phyloP scores from a whole-genome alignment of 2,329 filamentous ascomycete genomes.

The Colletotrichum cuscutae region DNA sequence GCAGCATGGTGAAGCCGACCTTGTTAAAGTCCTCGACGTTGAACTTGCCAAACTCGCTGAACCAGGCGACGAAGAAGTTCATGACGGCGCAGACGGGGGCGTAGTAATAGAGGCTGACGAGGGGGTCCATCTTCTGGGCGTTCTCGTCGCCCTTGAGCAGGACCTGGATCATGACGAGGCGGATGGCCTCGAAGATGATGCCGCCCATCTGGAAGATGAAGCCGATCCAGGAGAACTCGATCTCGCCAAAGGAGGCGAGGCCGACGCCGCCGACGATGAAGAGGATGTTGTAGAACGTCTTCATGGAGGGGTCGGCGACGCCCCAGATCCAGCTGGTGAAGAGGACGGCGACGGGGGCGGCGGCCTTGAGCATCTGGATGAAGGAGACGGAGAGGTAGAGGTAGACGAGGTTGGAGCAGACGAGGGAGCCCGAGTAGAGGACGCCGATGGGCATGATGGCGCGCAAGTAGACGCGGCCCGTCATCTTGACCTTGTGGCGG shows the following conservation, averaged over 20 bases:
- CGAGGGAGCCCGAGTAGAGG: slow-evolving; percentile 72
- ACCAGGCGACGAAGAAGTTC: slow-evolving; percentile 77
- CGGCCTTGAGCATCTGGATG: slow-evolving; percentile 78
- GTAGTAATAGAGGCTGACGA: slow-evolving; percentile 91
- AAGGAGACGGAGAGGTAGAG: slow-evolving; percentile 75
- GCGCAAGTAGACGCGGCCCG: slow-evolving; percentile 67
- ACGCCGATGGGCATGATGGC: slow-evolving; percentile 74
- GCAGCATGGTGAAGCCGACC: slow-evolving; percentile 72
- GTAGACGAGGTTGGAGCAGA: slow-evolving; percentile 75
- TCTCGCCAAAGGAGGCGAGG: slow-evolving; percentile 69
- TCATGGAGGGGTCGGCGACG: slow-evolving; percentile 57
- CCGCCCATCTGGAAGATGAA: slow-evolving; percentile 79
- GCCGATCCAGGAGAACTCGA: slow-evolving; percentile 73
- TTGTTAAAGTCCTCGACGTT: slow-evolving; percentile 72
- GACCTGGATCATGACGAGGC: slow-evolving; percentile 87
- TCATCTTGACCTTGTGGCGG: slow-evolving; percentile 70
- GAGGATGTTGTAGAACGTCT: slow-evolving; percentile 58
- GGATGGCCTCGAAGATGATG: slow-evolving; percentile 82
- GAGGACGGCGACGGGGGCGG: slow-evolving; percentile 74
- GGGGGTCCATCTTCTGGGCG: slow-evolving; percentile 82
- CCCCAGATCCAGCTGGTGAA: slow-evolving; percentile 71
- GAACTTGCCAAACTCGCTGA: slow-evolving; percentile 76
- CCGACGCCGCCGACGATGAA: slow-evolving; percentile 64
- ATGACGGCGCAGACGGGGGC: slow-evolving; percentile 85
- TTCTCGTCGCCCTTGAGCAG: slow-evolving; percentile 77